Evolutionary conservation across 306 rosid species (phyloP).

Genomic region (Cicer arietinum): DNA sequence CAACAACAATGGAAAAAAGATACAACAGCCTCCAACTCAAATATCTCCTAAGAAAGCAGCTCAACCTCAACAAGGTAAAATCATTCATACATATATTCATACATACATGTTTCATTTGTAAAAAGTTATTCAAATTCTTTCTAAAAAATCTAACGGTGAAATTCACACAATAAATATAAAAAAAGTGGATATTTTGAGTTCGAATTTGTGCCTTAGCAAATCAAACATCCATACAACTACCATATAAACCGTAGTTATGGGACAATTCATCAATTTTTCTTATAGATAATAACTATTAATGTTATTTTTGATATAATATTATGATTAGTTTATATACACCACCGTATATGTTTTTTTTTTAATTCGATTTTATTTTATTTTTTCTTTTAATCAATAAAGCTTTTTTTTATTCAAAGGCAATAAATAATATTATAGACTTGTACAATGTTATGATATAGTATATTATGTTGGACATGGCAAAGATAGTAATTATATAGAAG

Average conservation of each 20-base stretch:
- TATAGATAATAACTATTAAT: not conserved
- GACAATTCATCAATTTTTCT: not conserved
- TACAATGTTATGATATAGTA: not conserved
- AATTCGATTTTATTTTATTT: not conserved
- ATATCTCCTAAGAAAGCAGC: slow-evolving; percentile 46
- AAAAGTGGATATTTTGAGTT: too few species aligned
- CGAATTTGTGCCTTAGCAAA: too few species aligned
- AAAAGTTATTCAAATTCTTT: not conserved
- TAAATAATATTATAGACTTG: not conserved
- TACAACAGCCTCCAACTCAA: slow-evolving; percentile 27
- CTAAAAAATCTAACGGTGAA: too few species aligned
- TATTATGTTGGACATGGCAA: not conserved
- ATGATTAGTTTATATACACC: not conserved
- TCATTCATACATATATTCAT: not conserved
- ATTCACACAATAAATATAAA: too few species aligned
- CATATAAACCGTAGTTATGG: too few species aligned
- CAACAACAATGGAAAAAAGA: slow-evolving; percentile 32
- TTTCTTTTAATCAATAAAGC: not conserved
- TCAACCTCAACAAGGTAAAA: slow-evolving; percentile 52
- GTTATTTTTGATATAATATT: not conserved
- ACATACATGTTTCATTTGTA: not conserved
- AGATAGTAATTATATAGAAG: too few species aligned
- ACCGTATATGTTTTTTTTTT: not conserved
- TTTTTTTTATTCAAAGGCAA: not conserved
- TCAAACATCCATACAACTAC: too few species aligned